Evolutionary conservation across 805 yeast genomes (phyloP), one percentile per base, ranked within the genome.

Genomic region (Starmerella davenportii): DNA sequence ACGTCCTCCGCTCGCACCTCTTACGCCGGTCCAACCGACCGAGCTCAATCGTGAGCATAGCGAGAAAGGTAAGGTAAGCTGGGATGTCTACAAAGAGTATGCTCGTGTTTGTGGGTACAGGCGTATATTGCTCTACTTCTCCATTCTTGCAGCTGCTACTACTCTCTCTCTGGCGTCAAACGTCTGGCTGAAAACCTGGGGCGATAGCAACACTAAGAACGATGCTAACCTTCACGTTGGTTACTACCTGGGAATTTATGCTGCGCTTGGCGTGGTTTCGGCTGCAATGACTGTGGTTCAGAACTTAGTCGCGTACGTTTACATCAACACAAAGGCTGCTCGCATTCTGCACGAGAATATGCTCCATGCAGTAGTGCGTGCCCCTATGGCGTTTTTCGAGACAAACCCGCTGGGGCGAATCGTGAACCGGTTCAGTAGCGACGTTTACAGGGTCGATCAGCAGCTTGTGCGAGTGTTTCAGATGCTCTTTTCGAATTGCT

Each of bases 141-240:
- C 54, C 1, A 65, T 72, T 45, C 65, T 79, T 44, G 52, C 77
- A n/a, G 35, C 68, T 4, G 66, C 80, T 0, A 77, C 72, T 68
- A 54, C 66, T 9, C 52, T 74, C 36, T 68, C 74, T 41, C 87
- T 81, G 37, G 61, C 62, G 34, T 74, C 84, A 28, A 84, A 76
- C 54, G 70, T 87, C 38, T 90, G 99, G 99, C 70, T 90, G 51
- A 90, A 90, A 57, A 81, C 81, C 57, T 90, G 98, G 98, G 80
- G 96, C 11, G 99, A 90, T 55, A 71, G 78, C 18, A 90, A 87
- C 54, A 68, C 85, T 3, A 60, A 57, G 33, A 54, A 60, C 29
- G 87, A 84, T 20, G 60, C 60, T 40, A 87, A 87, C 55, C 93
- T 93, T 2, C 56, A 73, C 42, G 72, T 79, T n/a, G 62, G 62